These are phyloP conservation scores for Ulmus americana DNA, from an alignment of 331 rosid species.

Conservation along the genomic window DNA sequence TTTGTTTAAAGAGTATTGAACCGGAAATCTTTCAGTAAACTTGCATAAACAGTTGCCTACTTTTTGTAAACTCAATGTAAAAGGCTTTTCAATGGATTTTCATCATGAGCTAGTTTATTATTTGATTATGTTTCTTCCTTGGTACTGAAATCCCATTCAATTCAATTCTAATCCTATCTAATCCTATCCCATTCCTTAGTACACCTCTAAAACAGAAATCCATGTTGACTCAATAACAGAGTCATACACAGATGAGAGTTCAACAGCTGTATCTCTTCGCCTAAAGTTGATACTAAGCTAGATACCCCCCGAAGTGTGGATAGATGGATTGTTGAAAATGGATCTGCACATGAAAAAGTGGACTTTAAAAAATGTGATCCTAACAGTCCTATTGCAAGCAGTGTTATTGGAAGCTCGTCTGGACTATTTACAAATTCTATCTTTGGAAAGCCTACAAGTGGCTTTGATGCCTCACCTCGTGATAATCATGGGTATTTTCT, in stretches of 20 bases:
- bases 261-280: conserved; percentile 41
- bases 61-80: too few species aligned
- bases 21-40: not conserved
- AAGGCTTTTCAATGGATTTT: too few species aligned
- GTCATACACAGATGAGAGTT: conserved; percentile 39
- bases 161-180: too few species aligned
- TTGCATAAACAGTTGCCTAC: too few species aligned
- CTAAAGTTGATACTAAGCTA: conserved; percentile 39
- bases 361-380: conserved; percentile 63
- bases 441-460: conserved; percentile 41
- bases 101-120: too few species aligned
- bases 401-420: conserved; percentile 68
- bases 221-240: conserved; percentile 28
- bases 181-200: too few species aligned
- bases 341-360: conserved; percentile 34
- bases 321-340: conserved; percentile 61
- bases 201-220: conserved; percentile 64
- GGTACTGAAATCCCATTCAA: too few species aligned
- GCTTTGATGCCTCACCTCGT: conserved; percentile 56
- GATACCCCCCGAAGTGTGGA: conserved; percentile 48
- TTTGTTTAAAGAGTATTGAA: not conserved
- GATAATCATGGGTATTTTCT: conserved; percentile 19
- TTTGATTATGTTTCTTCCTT: too few species aligned
- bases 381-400: conserved; percentile 71
- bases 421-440: conserved; percentile 49